A percentile compares a stretch with the other conserved stretches of the same genome.
Conservation (phyloP, 2,329 filamentous ascomycete genomes). For the Verticillium nonalfalfae region DNA sequence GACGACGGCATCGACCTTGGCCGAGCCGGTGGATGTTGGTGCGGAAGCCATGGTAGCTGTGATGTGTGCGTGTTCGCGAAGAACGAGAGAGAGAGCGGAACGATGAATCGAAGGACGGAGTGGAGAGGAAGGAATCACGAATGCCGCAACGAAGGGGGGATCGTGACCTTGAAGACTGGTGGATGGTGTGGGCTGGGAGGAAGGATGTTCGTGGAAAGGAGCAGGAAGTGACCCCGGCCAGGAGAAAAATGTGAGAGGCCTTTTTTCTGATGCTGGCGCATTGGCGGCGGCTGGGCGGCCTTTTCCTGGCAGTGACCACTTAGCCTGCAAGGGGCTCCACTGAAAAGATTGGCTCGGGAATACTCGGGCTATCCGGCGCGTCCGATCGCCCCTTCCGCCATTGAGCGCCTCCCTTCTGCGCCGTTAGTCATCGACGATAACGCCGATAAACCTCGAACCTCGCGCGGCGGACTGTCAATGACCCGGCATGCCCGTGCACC, state of each 20-base stretch:
- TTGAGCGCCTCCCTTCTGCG: not conserved
- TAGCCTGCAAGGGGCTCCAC: not conserved
- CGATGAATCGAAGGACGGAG: slow-evolving; percentile 22
- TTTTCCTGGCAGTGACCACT: not conserved
- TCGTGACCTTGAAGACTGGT: slow-evolving; percentile 5
- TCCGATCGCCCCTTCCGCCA: not conserved
- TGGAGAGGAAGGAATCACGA: slow-evolving; percentile 20
- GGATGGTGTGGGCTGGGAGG: not conserved
- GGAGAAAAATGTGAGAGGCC: slow-evolving; percentile 10
- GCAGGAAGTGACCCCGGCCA: not conserved
- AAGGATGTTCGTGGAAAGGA: slow-evolving; percentile 3
- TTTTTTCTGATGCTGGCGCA: slow-evolving; percentile 9
- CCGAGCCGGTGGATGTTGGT: slow-evolving; percentile 25
- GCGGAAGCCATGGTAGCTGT: slow-evolving; percentile 35
- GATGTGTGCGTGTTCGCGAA: not conserved
- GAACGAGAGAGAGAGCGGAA: slow-evolving; percentile 10
- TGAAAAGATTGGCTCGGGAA: slow-evolving; percentile 12
- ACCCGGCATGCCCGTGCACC: slow-evolving; percentile 1
- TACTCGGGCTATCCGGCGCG: slow-evolving; percentile 10
- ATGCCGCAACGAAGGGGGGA: slow-evolving; percentile 4
- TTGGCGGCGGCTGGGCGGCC: not conserved
- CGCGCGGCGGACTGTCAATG: slow-evolving; percentile 2
- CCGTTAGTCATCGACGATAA: not conserved
- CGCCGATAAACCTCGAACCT: not conserved
- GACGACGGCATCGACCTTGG: slow-evolving; percentile 38